Evolutionary conservation across 2,329 filamentous ascomycete genomes (phyloP), one percentile per base, ranked within the genome.

Genomic region (Fusarium sp.): DNA sequence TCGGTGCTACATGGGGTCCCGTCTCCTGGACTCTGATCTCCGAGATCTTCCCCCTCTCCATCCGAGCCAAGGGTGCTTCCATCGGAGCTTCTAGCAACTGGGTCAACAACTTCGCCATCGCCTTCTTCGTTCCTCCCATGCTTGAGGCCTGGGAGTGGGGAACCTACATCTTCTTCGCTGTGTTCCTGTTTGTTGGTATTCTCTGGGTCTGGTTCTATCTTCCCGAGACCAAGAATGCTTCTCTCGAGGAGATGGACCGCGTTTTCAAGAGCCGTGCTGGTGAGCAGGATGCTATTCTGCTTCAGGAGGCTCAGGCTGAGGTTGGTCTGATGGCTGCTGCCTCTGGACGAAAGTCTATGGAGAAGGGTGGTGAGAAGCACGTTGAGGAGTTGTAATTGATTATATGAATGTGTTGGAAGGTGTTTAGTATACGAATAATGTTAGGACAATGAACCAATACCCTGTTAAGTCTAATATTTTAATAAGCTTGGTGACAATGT

Each of bases 121-220:
- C 82, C 6, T 81, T 84, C 39, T 82, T 80, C 42, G 80, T 82
- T 0, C 82, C 81, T 5, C 77, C 80, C 12, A 85, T 82, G 74
- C 64, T 76, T 4, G 61, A 74, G 30, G 62, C 65, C 0, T 65
- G 80, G 65, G 70, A 79, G n/a, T 87, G 82, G 75, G 86, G 85
- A 18, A 85, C 85, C 0, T 88, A 87, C 72, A 85, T 87, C 64
- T 88, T 89, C 79, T 89, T 89, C 67, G 84, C 84, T 7, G 80
- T 79, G 0, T 81, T 86, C 46, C 84, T 86, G 31, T 77, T 83
- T 8, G 74, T 77, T 4, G 81, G 84, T 2, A 80, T 83, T 28
- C 72, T 83, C 8, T 88, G 84, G 75, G 80, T 85, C 10, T 85
- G 79, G 67, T 84, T 85, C 72, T 81, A 80, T 50, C 77, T 88